Evolutionary conservation across 2,329 filamentous ascomycete species (phyloP).

Genomic region (Diaporthe helianthi): DNA sequence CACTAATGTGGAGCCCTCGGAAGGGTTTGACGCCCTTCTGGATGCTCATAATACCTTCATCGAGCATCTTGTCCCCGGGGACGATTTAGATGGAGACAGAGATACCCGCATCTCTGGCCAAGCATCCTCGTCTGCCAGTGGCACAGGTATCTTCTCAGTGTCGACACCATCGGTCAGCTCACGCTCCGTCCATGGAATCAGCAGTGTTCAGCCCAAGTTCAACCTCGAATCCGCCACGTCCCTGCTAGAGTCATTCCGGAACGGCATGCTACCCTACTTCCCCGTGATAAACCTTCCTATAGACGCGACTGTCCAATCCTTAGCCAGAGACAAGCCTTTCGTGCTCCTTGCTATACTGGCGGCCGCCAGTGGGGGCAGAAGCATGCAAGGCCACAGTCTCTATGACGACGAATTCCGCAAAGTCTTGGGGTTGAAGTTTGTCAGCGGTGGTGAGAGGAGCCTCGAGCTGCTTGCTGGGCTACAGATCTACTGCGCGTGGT

Average conservation of each 20-base stretch:
- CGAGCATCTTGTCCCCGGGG: conserved; percentile 40
- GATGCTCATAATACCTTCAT: conserved; percentile 52
- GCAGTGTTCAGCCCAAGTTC: conserved; percentile 58
- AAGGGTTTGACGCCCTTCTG: conserved; percentile 52
- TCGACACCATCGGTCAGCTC: conserved; percentile 42
- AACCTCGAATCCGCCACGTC: conserved; percentile 60
- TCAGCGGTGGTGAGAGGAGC: conserved; percentile 63
- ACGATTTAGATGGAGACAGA: conserved; percentile 34
- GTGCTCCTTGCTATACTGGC: conserved; percentile 61
- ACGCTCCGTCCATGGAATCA: conserved; percentile 43
- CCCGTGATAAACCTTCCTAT: conserved; percentile 52
- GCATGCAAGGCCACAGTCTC: conserved; percentile 58
- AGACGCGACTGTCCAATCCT: conserved; percentile 50
- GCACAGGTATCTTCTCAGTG: conserved; percentile 35
- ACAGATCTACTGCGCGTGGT: conserved; percentile 66
- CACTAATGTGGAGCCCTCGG: conserved; percentile 37
- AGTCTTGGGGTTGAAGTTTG: conserved; percentile 61
- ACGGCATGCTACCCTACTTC: conserved; percentile 50
- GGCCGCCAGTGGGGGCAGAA: conserved; percentile 53
- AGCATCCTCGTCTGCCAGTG: conserved; percentile 33
- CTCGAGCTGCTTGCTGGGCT: conserved; percentile 64
- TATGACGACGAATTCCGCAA: conserved; percentile 67
- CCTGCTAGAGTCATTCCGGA: conserved; percentile 52
- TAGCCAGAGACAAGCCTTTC: conserved; percentile 58
- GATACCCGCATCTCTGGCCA: conserved; percentile 18